Evolutionary conservation across 164 flowering plant species (phyloP).

Genomic region (Taxillus chinensis): DNA sequence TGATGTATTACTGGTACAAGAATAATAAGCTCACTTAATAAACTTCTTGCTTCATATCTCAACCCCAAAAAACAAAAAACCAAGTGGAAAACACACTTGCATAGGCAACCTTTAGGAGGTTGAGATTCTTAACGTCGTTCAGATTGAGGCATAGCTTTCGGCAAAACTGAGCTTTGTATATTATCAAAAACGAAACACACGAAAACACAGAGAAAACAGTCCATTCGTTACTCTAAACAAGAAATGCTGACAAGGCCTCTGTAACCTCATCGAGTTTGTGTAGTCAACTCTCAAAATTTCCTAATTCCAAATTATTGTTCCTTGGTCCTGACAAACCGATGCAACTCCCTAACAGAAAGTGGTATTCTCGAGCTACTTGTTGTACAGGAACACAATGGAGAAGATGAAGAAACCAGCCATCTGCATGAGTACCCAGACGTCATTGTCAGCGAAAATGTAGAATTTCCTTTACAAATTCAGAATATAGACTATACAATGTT

Average conservation of each 20-base stretch:
- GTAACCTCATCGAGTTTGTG: not conserved
- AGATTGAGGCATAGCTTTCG: no score
- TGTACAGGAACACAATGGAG: conserved; percentile 55
- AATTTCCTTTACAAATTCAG: not conserved
- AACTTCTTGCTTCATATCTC: no score
- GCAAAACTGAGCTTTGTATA: no score
- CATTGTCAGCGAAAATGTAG: not conserved
- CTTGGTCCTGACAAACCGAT: not conserved
- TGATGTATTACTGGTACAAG: no score
- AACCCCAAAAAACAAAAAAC: no score
- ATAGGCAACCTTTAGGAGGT: no score
- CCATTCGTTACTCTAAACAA: no score
- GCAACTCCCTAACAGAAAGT: not conserved
- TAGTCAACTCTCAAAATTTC: not conserved
- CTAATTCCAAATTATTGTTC: not conserved
- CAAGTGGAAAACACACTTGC: no score
- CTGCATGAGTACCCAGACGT: conserved; percentile 31
- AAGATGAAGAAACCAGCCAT: conserved; percentile 87
- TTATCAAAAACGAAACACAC: no score
- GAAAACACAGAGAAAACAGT: no score
- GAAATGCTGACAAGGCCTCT: not conserved
- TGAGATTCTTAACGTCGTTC: no score
- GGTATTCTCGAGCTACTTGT: conserved; percentile 31
- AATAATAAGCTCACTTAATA: no score
- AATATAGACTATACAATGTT: not conserved